Base-by-base conservation (phyloP, 2,329 filamentous ascomycete species). In the Metarhizium album region DNA sequence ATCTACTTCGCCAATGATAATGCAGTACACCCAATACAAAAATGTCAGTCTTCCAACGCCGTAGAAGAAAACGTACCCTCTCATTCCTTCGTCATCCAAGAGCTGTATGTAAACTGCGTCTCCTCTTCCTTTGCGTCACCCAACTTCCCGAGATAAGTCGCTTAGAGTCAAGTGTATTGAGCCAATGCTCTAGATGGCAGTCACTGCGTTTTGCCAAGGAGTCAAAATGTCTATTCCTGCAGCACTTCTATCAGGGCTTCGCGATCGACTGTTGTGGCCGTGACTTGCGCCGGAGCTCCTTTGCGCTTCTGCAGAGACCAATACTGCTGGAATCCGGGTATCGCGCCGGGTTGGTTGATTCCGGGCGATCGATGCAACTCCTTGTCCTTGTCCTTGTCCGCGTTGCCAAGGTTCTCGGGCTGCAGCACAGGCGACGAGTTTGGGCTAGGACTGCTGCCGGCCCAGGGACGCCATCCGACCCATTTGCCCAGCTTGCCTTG, bases 301-400 rank as follows among this genome's bases (percentile, higher is more conserved):
- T 68, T 78, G 60, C 65, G 78, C 65, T 68, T 78, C 60, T 67
- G 70, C 1, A 71, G 67, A 2, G 71, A 68, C 65, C 74, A 72
- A 57, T 76, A 80, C 50, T 78, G 73, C 24, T 80, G 74, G 56
- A 91, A 85, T 0, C 87, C 87, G 0, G 85, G 80, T 42, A 93
- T 84, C 0, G 80, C 75, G 0, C 87, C 87, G 1, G 79, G 75
- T 62, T 91, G 87, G 60, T 93, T 93, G 62, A 93, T 88, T 0
- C 87, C 87, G 1, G 86, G 79, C 4, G 78, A 68, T 42, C 87
- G 74, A 42, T 70, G 71, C 33, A 68, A 49, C 11, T 69, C 66
- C 50, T 64, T 64, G 29, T 69, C 65, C 52, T 59, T 67, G 52
- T 69, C 57, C 40, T 58, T 56, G 47, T 64, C 52, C 22, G 35